These are phyloP conservation scores for Salix exigua DNA, from an alignment of 345 rosid species.

Conservation along the genomic window DNA sequence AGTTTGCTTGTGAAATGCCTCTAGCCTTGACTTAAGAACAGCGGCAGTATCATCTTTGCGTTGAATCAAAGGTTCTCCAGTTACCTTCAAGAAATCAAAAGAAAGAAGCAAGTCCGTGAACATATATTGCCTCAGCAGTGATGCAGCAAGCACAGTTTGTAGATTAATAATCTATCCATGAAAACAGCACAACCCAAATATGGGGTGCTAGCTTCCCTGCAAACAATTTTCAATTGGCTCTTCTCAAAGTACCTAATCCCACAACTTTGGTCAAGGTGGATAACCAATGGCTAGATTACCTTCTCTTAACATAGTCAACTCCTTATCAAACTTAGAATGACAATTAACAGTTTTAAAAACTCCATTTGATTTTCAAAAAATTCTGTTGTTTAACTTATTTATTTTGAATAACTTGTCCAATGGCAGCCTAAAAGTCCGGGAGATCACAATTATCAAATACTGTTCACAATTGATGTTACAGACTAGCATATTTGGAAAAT, in stretches of 20 bases:
- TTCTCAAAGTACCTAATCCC: neutral
- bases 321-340: neutral
- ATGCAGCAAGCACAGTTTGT: neutral
- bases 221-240: neutral
- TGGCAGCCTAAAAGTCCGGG: neutral
- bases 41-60: slow-evolving; percentile 89
- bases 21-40: slow-evolving; percentile 85
- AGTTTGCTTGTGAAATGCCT: slow-evolving; percentile 85
- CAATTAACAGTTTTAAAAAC: neutral
- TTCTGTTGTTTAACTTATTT: neutral
- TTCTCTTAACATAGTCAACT: neutral
- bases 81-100: slow-evolving; percentile 46
- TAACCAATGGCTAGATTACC: neutral
- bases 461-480: neutral
- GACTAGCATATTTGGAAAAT: neutral
- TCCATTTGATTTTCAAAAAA: neutral
- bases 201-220: neutral
- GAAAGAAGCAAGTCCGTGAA: neutral
- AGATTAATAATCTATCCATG: neutral
- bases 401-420: neutral
- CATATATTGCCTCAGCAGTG: neutral
- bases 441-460: neutral
- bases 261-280: neutral
- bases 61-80: slow-evolving; percentile 86
- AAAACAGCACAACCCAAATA: neutral